A percentile compares a stretch with the other conserved stretches of the same genome.
Evolutionary conservation across 192 early-diverging fungal genomes (phyloP).

Genomic region (Gigaspora rosea): DNA sequence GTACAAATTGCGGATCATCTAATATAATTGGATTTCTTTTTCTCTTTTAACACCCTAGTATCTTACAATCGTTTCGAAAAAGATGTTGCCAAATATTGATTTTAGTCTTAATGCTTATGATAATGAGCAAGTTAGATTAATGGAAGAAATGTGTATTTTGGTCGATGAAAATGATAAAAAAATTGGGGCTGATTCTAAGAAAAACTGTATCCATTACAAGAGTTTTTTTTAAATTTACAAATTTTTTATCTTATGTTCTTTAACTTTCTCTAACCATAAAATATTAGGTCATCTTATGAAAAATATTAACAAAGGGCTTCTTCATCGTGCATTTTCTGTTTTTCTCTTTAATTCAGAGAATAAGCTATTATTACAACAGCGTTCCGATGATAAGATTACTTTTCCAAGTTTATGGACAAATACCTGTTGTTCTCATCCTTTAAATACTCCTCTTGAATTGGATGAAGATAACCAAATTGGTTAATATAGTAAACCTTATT

Average conservation of each 20-base stretch:
- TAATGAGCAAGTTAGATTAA: constrained; percentile 87
- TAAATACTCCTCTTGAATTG: constrained; percentile 77
- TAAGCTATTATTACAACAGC: constrained; percentile 91
- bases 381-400: constrained; percentile 95
- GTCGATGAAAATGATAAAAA: constrained; percentile 83
- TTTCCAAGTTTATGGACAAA: constrained; percentile 97
- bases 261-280: constrained; percentile 2
- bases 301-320: constrained; percentile 85
- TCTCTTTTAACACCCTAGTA: no score
- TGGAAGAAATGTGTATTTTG: constrained; percentile 98
- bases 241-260: background rate
- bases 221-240: background rate
- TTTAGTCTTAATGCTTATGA: constrained; percentile 65
- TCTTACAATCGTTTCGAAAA: no score
- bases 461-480: constrained; percentile 75
- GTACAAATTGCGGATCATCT: no score
- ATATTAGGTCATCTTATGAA: constrained; percentile 88
- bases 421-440: constrained; percentile 98
- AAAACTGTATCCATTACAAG: constrained; percentile 69
- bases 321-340: constrained; percentile 96
- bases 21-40: no score
- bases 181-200: constrained; percentile 87
- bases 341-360: constrained; percentile 91
- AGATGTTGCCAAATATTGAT: constrained; percentile 37
- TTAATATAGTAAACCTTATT: constrained; percentile 26